Base-by-base conservation (phyloP, 495 filamentous ascomycete genomes). In the Lophium mytilinum region DNA sequence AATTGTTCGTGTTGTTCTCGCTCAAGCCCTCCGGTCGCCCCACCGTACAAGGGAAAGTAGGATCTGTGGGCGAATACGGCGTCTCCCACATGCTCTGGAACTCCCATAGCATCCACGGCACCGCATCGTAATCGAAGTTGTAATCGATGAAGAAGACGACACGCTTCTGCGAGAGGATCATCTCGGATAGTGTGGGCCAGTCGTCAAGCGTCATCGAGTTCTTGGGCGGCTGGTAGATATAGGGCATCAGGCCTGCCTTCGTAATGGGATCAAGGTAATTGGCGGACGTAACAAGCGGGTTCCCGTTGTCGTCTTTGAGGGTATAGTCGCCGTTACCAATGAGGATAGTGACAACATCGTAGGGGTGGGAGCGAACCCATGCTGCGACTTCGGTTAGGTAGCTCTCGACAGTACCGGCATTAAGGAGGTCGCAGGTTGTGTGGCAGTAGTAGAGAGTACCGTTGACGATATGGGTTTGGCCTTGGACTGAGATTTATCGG, bases 331-430 rank as follows among this genome's bases (percentile, higher is more conserved):
- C 83, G 70, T 97, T 97, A 14, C 86, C 89, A 46, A 97, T 79
- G 8, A 97, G 73, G 51, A 96, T 81, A 4, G 90, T 95, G n/a
- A 97, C 81, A 4, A 96, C 85, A 60, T 97, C 90, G 69, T 89
- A 93, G 0, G 89, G 90, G 63, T 97, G 83, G 1, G 68, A 66
- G 6, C 73, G 72, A 15, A 97, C 80, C 92, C 92, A 97, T 45
- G 71, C 63, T 50, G 75, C 76, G 19, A 97, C 85, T 9, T 71
- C 74, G 0, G 71, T 73, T 37, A 97, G 81, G 72, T 90, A 93
- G 34, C 78, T 75, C 52, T 87, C 80, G 19, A 93, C 80, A 10
- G 87, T 80, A 0, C 92, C 92, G 5, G 82, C 84, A 63, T 95
- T 81, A 21, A 95, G 77, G 14, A 95, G 69, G 53, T 87, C 76